Base-by-base conservation (phyloP, 768 basidiomycete species). In the Hysterangium stoloniferum region DNA sequence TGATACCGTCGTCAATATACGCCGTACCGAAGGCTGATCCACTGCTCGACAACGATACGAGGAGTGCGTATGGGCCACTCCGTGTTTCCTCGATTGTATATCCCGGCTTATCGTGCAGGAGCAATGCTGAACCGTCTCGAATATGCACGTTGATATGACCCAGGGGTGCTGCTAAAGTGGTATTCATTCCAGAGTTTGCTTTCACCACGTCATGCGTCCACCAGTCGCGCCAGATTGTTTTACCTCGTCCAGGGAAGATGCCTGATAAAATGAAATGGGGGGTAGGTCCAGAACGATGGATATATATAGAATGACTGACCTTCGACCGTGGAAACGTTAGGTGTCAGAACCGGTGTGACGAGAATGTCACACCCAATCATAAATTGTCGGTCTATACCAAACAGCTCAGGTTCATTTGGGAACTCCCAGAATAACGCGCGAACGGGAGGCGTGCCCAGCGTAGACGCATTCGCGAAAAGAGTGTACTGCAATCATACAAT, bases 361-460 rank as follows among this genome's bases (percentile, higher is more conserved):
- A 90, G 75, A 43, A 91, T 73, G 55, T 82, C 75, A 15, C 71
- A 52, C 12, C 88, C 87, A 34, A 90, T 64, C 57, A 90, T 58
- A 70, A 84, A 91, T 62, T 91, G 88, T 20, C 68, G 64, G 57
- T 84, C 80, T 9, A 84, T 64, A 24, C 64, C 66, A 52, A 82
- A 81, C 2, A 82, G 62, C 53, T 82, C 80, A 0, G 79, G 75
- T 54, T 86, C 79, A 35, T 82, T 66, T 0, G 83, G 82, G 69
- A 86, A 89, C 61, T 88, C 82, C 58, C 75, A 88, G 72, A 86
- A 87, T 28, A 89, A 70, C 4, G 88, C 81, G 32, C 80, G 78
- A 33, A 90, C 67, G 9, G 82, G 82, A 4, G 87, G 86, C 3
- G 84, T 79, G 2, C 85, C 86, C 31, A 61, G 59, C 3, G 66